These are phyloP conservation scores for Globisporangium irregulare DNA, from an alignment of 352 stramenopile genomes.

Conservation along the genomic window DNA sequence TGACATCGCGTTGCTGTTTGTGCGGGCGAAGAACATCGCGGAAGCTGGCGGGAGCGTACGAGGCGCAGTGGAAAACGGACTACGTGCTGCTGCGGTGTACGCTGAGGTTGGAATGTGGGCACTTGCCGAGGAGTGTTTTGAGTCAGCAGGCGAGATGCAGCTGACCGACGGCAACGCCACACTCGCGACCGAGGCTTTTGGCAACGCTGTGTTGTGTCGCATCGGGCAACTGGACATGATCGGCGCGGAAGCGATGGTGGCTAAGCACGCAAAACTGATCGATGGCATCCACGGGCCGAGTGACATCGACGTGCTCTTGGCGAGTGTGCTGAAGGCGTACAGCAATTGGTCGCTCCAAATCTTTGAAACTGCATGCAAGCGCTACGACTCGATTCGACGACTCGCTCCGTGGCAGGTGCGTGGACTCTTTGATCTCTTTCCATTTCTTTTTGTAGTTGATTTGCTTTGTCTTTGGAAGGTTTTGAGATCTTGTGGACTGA, in stretches of 20 bases:
- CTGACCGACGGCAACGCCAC: conserved; percentile 30
- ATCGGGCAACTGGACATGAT: conserved; percentile 54
- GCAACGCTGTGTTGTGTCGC: conserved; percentile 57
- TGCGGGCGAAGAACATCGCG: conserved; percentile 50
- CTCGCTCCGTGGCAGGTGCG: conserved; percentile 68
- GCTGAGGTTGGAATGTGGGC: conserved; percentile 51
- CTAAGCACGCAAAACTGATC: conserved; percentile 35
- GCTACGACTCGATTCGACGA: conserved; percentile 39
- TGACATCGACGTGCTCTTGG: conserved; percentile 57
- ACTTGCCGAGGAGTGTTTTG: conserved; percentile 52
- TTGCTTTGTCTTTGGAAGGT: neutral
- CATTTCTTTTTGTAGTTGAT: neutral
- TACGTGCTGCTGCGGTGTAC: conserved; percentile 50
- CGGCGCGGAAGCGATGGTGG: conserved; percentile 50
- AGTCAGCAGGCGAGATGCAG: conserved; percentile 49
- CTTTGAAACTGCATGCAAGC: conserved; percentile 45
- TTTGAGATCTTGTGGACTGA: neutral
- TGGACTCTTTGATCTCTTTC: neutral
- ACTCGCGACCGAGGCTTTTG: conserved; percentile 51
- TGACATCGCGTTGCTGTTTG: conserved; percentile 46
- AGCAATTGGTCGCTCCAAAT: conserved; percentile 53
- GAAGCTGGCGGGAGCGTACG: conserved; percentile 51
- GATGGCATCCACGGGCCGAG: conserved; percentile 28
- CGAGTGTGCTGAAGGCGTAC: conserved; percentile 52
- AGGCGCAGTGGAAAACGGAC: conserved; percentile 44